Base-by-base conservation (phyloP, 1,139 yeast genomes). In the Scheffersomyces segobiensis region DNA sequence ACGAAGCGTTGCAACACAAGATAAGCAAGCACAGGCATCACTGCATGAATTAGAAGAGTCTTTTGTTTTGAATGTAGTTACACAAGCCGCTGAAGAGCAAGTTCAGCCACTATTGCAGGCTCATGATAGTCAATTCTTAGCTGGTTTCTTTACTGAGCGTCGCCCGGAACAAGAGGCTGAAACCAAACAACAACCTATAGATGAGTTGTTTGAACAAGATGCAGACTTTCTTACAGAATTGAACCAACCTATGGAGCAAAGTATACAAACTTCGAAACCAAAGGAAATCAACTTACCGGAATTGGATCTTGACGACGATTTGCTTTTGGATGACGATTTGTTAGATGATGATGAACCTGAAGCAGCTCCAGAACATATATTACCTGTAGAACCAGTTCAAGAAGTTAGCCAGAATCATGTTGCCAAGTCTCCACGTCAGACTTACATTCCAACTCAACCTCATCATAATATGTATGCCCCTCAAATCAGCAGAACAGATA, bases 251-350 rank as follows among this genome's bases (percentile, higher is more conserved):
- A 22, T 52, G 5, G 24, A 32, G 7, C n/a, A 12, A n/a, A 50
- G 20, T 20, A 24, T 22, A 39, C 21, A 18, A 19, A 19, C 22
- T 14, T 26, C 53, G n/a, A 24, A 24, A 26, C 20, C 17, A 14
- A 32, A 26, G 19, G 46, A 26, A 18, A n/a, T 24, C 18, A 57
- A 51, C 46, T 52, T 58, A 46, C 53, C 49, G 14, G 61, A 58
- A 46, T 77, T 81, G 59, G 83, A 78, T n/a, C 72, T 77, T 54
- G 88, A 84, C 57, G 86, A 82, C 56, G 83, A 80, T 49, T 62
- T 79, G 6, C 71, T 80, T n/a, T 75, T 77, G 52, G 82, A 80
- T 52, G 82, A 77, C 26, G 73, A 75, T 55, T 68, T 65, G 47
- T 62, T 65, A 54, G 24, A 20, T 8, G 70, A 63, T 4, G 65